Base-by-base conservation (phyloP, 1,139 yeast genomes). In the Lodderomyces elongisporus region DNA sequence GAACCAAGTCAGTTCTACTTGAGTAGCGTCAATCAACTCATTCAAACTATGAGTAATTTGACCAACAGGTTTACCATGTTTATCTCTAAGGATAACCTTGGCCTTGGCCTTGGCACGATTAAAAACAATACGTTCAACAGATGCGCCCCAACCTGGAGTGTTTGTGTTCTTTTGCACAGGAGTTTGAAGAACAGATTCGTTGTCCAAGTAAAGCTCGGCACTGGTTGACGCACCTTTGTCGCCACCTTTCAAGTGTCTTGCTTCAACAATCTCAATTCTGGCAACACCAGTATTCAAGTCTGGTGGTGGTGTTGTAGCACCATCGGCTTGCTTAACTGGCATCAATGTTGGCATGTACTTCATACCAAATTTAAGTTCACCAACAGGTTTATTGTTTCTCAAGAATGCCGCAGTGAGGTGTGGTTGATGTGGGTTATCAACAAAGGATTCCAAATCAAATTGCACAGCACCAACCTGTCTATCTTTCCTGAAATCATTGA, bases 221-320 rank as follows among this genome's bases (percentile, higher is more conserved):
- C 67, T 83, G 2, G 88, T 66, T n/a, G 84, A 61, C 22, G 78
- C 66, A 14, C 66, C 62, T 45, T 74, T 66, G 28, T 66, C 72
- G 10, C 52, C 46, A 51, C 53, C 62, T 57, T 42, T 59, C 63
- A 58, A 65, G 56, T 70, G 64, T 56, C 79, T 68, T 16, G 76
- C 79, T 41, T 69, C 76, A n/a, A 54, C 46, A 31, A 77, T 52
- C 37, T 64, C 68, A 38, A 83, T 56, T 49, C 80, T 74, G 17
- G 83, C 78, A 48, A 91, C 81, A 69, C 98, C 98, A 14, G 96
- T 85, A 58, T 87, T 88, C 56, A 87, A 76, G 46, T 88, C 96
- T 33, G 95, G 96, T 30, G 95, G 88, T 31, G 95, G 89, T 45
- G 77, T 81, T 32, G 73, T 66, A 7, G 93, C 83, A 35, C 96